These are phyloP conservation scores for Leptographium galeiforme DNA, from an alignment of 2,329 filamentous ascomycete species.

Conservation along the genomic window DNA sequence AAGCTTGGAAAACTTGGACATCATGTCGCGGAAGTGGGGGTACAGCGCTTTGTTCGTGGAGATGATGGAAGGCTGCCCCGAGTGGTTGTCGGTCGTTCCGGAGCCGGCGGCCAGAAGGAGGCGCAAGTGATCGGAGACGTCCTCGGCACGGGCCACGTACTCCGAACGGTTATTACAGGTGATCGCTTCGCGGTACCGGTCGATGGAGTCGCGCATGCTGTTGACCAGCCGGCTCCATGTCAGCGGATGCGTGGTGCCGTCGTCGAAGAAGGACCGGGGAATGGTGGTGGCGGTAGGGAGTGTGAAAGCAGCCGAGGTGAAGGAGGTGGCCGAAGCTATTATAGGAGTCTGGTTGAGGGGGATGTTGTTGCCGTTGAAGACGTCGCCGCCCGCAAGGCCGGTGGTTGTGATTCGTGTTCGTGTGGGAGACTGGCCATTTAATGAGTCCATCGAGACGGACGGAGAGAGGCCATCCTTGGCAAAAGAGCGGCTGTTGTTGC, in stretches of 20 bases:
- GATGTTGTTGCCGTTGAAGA: slow-evolving; percentile 33
- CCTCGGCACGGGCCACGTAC: slow-evolving; percentile 88
- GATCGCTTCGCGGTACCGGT: slow-evolving; percentile 83
- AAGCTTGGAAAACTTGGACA: slow-evolving; percentile 99
- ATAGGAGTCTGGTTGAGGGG: slow-evolving; percentile 30
- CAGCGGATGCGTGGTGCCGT: slow-evolving; percentile 63
- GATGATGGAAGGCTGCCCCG: slow-evolving; percentile 97
- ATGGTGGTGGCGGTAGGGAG: slow-evolving; percentile 46
- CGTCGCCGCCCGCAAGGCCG: slow-evolving; percentile 40
- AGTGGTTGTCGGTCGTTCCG: slow-evolving; percentile 96
- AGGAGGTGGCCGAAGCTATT: slow-evolving; percentile 46
- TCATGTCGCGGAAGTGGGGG: slow-evolving; percentile 96
- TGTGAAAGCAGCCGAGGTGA: slow-evolving; percentile 44
- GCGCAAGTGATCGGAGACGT: slow-evolving; percentile 92
- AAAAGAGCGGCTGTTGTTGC: slow-evolving; percentile 51
- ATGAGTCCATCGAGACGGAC: slow-evolving; percentile 82
- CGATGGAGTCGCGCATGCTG: slow-evolving; percentile 85
- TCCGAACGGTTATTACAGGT: slow-evolving; percentile 71
- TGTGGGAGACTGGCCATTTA: slow-evolving; percentile 52
- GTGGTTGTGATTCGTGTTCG: background rate
- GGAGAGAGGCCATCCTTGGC: slow-evolving; percentile 61
- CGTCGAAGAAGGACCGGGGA: slow-evolving; percentile 80
- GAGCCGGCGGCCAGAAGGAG: slow-evolving; percentile 90
- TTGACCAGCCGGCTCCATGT: slow-evolving; percentile 84
- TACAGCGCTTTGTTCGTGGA: slow-evolving; percentile 95